phyloP scores from a whole-genome alignment of 2,329 filamentous ascomycete genomes.

The Aureobasidium sp. region DNA sequence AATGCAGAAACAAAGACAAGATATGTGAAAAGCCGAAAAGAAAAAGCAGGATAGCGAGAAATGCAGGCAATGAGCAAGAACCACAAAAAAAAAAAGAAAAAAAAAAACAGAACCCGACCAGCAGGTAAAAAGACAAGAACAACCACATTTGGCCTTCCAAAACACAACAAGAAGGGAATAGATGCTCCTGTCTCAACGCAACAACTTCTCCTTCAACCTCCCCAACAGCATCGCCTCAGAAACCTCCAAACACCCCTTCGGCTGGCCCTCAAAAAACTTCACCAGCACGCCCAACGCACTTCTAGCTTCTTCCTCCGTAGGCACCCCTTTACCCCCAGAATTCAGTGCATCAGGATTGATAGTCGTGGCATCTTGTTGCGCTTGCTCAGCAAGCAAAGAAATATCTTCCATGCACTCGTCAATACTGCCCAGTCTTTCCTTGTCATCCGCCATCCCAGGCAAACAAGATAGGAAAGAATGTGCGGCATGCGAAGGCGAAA shows the following conservation, averaged over 20 bases:
- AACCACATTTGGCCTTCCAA: too few relatives aligned
- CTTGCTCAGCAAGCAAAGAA: neutral
- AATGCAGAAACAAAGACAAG: neutral
- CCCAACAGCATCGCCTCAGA: conserved; percentile 71
- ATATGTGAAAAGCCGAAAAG: too few relatives aligned
- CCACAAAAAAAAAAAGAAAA: neutral
- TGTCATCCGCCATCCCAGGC: neutral
- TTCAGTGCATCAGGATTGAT: neutral
- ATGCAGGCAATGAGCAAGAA: neutral
- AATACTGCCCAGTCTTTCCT: conserved; percentile 27
- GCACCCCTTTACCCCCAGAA: neutral
- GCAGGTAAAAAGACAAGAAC: too few relatives aligned
- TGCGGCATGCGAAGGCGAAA: neutral
- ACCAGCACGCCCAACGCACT: conserved; percentile 75
- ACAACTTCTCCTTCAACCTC: conserved; percentile 79
- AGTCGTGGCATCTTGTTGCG: neutral
- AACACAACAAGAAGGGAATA: neutral
- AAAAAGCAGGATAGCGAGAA: neutral
- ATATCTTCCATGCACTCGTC: conserved; percentile 35
- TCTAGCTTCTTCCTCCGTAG: conserved; percentile 78
- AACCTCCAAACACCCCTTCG: conserved; percentile 63
- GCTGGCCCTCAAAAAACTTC: conserved; percentile 69
- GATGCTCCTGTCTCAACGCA: conserved; percentile 39
- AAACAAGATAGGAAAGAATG: neutral
- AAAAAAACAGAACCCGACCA: neutral